Percentiles rank a stretch among this genome's conserved stretches.
Evolutionary conservation across 176 grass and related monocot genomes (phyloP).

Genomic region (Zizania latifolia): DNA sequence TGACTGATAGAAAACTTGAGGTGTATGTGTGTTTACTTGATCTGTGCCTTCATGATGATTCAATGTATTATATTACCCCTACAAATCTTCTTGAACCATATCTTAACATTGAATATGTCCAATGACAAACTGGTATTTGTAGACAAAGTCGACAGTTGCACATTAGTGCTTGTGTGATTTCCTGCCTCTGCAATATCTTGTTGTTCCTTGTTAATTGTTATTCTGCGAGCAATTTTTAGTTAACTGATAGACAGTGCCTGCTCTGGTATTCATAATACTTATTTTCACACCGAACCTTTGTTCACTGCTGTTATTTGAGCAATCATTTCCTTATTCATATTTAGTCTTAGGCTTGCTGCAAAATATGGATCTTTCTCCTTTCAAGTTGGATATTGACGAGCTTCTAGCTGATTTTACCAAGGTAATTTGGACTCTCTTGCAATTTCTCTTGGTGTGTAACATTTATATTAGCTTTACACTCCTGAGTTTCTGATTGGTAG

Average conservation of each 20-base stretch:
- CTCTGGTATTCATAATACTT: not conserved
- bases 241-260: not conserved
- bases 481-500: slow-evolving; percentile 20
- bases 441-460: not conserved
- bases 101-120: too few species aligned
- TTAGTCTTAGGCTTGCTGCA: not conserved
- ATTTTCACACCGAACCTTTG: not conserved
- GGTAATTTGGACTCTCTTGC: slow-evolving; percentile 28
- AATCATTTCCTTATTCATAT: not conserved
- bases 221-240: not conserved
- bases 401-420: slow-evolving; percentile 50
- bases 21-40: too few species aligned
- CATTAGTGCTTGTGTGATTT: not conserved
- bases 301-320: not conserved
- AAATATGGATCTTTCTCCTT: slow-evolving; percentile 60
- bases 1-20: too few species aligned
- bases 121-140: not conserved
- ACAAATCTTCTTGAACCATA: too few species aligned
- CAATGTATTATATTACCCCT: too few species aligned
- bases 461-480: not conserved
- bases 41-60: too few species aligned
- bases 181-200: not conserved
- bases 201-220: not conserved
- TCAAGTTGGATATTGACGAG: slow-evolving; percentile 89
- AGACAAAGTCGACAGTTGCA: not conserved